These are phyloP conservation scores for Chlamydomonas incerta DNA, from an alignment of 139 green algal species.

Conservation along the genomic window DNA sequence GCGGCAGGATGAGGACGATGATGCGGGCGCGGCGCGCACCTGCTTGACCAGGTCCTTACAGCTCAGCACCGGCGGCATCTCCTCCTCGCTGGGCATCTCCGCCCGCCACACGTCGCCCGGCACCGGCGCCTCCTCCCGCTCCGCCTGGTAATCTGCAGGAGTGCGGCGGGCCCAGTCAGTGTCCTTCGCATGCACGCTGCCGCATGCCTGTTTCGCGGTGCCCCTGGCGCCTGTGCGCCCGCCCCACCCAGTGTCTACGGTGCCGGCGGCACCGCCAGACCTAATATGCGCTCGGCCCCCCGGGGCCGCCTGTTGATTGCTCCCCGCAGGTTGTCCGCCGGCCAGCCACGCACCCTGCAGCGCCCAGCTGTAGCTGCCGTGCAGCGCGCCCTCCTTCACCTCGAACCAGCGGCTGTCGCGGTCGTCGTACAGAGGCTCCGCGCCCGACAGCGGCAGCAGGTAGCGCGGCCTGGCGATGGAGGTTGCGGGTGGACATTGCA, in stretches of 20 bases:
- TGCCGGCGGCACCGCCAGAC: too few relatives aligned
- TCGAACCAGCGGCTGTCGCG: constrained; percentile 30
- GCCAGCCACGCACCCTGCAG: constrained; percentile 22
- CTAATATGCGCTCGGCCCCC: too few relatives aligned
- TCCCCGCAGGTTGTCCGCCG: too few relatives aligned
- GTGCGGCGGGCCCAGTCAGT: too few relatives aligned
- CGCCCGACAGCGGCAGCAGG: constrained; percentile 29
- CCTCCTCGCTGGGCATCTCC: constrained; percentile 16
- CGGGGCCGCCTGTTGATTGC: too few relatives aligned
- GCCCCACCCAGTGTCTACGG: too few relatives aligned
- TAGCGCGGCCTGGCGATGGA: constrained; percentile 6
- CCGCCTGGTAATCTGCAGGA: constrained; percentile 15
- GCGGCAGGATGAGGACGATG: too few relatives aligned
- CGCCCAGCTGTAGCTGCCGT: constrained; percentile 46
- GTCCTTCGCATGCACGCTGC: too few relatives aligned
- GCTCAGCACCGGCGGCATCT: constrained; percentile 20
- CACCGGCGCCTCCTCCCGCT: constrained; percentile 17
- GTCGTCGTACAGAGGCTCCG: constrained; percentile 39
- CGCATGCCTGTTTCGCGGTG: neutral
- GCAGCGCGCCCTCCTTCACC: neutral
- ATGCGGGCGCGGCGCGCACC: too few relatives aligned
- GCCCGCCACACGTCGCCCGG: constrained; percentile 34
- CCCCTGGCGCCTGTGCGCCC: too few relatives aligned
- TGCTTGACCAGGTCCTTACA: constrained; percentile 42
- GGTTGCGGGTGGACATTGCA: too few relatives aligned